Percentiles rank a stretch among this genome's conserved stretches.
phyloP scores from a whole-genome alignment of 2,329 filamentous ascomycete genomes.

The Venturia nashicola region DNA sequence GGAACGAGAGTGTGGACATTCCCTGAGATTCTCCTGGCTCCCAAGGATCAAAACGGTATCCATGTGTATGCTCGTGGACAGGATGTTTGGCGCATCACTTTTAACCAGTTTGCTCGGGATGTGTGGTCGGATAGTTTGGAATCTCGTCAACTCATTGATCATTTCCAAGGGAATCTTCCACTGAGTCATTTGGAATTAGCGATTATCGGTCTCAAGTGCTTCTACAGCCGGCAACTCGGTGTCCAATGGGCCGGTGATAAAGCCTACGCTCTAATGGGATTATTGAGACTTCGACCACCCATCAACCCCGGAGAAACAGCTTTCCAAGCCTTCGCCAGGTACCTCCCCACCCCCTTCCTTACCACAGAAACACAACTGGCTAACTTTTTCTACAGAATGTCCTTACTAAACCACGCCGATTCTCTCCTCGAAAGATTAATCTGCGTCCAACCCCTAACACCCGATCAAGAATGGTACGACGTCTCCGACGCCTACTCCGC shows the following conservation, averaged over 20 bases:
- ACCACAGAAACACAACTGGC: slow-evolving; percentile 1
- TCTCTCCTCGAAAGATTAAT: slow-evolving; percentile 33
- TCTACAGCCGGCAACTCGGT: slow-evolving; percentile 25
- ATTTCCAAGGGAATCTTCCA: slow-evolving; percentile 31
- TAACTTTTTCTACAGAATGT: slow-evolving; percentile 19
- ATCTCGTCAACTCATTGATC: slow-evolving; percentile 32
- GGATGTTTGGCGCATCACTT: slow-evolving; percentile 13
- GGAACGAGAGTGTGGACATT: slow-evolving; percentile 35
- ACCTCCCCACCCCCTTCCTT: background rate
- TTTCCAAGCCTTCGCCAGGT: slow-evolving; percentile 35
- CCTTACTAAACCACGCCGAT: slow-evolving; percentile 33
- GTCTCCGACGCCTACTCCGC: slow-evolving; percentile 29
- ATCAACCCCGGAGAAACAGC: slow-evolving; percentile 27
- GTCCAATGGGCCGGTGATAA: slow-evolving; percentile 28
- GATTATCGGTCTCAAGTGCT: slow-evolving; percentile 27
- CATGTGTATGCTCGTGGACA: background rate
- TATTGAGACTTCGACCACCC: slow-evolving; percentile 27
- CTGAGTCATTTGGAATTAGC: slow-evolving; percentile 31
- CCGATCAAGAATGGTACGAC: slow-evolving; percentile 26
- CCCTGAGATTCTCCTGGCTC: slow-evolving; percentile 29
- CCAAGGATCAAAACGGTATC: slow-evolving; percentile 11
- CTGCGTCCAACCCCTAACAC: slow-evolving; percentile 26
- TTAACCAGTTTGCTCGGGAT: slow-evolving; percentile 28
- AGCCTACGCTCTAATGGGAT: slow-evolving; percentile 35
- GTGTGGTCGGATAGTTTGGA: slow-evolving; percentile 29